Base-by-base conservation (phyloP, 1,139 yeast species). In the Nadsonia starkeyi-henricii region DNA sequence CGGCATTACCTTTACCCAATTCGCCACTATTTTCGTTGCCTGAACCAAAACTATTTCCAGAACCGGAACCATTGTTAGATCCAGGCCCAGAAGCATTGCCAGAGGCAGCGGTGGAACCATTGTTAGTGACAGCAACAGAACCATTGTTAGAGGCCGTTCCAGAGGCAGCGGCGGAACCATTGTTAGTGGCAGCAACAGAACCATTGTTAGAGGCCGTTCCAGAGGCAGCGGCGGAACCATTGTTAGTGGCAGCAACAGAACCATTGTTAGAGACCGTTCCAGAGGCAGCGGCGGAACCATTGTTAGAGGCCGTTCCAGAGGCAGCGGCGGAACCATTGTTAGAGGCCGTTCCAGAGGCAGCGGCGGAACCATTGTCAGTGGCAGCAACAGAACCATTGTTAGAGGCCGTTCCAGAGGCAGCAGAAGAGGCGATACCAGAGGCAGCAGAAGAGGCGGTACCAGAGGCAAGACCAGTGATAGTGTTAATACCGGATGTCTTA, bases 381-480 rank as follows among this genome's bases (percentile, higher is more conserved):
- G 41, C 46, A 26, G 47, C 33, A 30, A 23, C 33, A 28, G 47
- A n/a, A 20, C 21, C 47, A 21, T 17, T 20, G 19, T 26, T 37
- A 41, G 47, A 21, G n/a, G 39, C 15, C 13, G 44, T n/a, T 20
- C 20, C 44, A 26, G 47, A 19, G 13, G 2, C 39, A 2, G 5
- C 19, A 20, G 44, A 43, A n/a, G 26, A 5, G 26, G 26, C 44
- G 17, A 20, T 18, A 20, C 44, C 44, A 19, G 44, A 18, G 26
- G 7, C 44, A 19, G 26, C 19, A 42, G 23, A 28, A 44, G 42
- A 5, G 21, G 23, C 42, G 12, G 48, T 19, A 20, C 47, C 47
- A 44, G 44, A 9, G 43, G 37, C 47, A n/a, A 37, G 23, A 41
- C 43, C 50, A 26, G 48, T 13, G 20, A 18, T 48, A n/a, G n/a